These are phyloP conservation scores for Xenoacremonium recifei DNA, from an alignment of 2,329 filamentous ascomycete species.

Conservation along the genomic window DNA sequence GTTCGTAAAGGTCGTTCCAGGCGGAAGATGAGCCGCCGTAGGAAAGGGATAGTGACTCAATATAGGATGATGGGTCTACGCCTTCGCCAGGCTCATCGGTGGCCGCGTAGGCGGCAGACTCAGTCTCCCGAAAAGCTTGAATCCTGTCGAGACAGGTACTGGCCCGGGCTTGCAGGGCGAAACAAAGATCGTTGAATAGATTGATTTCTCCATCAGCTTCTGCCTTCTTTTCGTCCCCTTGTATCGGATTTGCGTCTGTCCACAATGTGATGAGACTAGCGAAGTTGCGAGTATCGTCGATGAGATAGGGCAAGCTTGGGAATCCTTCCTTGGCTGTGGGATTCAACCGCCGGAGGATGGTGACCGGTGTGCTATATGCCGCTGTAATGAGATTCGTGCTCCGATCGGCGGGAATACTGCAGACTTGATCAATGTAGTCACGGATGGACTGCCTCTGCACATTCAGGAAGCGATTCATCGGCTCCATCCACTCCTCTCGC, in stretches of 20 bases:
- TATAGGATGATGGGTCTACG: constrained; percentile 43
- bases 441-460: constrained; percentile 78
- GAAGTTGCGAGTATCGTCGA: constrained; percentile 84
- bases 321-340: constrained; percentile 86
- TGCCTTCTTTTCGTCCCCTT: constrained; percentile 34
- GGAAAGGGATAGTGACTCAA: constrained; percentile 33
- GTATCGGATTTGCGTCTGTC: constrained; percentile 55
- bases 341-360: constrained; percentile 80
- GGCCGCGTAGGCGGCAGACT: constrained; percentile 28
- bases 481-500: constrained; percentile 98
- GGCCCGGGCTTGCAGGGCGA: constrained; percentile 48
- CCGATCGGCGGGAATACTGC: constrained; percentile 73
- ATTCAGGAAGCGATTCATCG: constrained; percentile 87
- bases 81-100: constrained; percentile 44
- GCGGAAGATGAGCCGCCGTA: constrained; percentile 25
- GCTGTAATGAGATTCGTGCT: constrained; percentile 67
- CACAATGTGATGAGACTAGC: constrained; percentile 81
- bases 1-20: constrained; percentile 28
- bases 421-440: constrained; percentile 82
- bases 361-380: constrained; percentile 88
- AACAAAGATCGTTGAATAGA: constrained; percentile 52
- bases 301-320: constrained; percentile 86
- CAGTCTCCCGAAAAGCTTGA: constrained; percentile 42
- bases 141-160: constrained; percentile 51
- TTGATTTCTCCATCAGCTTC: constrained; percentile 49